Conservation (phyloP, 208 protist species). For the Leishmania major region DNA sequence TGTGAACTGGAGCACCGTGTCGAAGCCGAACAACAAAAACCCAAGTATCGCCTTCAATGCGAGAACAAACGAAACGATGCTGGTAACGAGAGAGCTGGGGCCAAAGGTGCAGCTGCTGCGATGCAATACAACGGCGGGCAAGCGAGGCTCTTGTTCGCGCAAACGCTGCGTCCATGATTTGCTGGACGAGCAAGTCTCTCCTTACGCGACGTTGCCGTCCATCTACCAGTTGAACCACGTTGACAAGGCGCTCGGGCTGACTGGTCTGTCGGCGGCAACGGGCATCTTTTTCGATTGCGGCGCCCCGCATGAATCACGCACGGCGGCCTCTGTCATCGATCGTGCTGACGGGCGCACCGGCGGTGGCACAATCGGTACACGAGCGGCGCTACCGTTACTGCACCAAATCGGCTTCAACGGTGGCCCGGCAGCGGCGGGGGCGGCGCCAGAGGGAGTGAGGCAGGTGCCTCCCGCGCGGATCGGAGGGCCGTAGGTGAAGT, state of each 20-base stretch:
- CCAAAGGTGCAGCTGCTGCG: not conserved
- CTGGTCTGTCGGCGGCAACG: not conserved
- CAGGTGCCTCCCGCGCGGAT: not conserved
- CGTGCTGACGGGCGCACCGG: slow-evolving; percentile 29
- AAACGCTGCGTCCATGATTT: not conserved
- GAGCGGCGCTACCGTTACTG: not conserved
- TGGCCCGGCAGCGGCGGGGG: not conserved
- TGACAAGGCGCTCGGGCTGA: not conserved
- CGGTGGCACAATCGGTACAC: slow-evolving; percentile 17
- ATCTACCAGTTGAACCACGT: not conserved
- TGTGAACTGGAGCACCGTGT: not conserved
- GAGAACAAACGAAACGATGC: not conserved
- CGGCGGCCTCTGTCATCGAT: slow-evolving; percentile 30
- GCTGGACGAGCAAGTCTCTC: not conserved
- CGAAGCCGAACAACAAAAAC: not conserved
- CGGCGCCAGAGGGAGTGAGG: not conserved
- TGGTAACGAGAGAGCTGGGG: not conserved
- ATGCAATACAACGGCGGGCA: not conserved
- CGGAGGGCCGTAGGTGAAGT: not conserved
- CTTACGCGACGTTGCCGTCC: no score
- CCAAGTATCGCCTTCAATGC: not conserved
- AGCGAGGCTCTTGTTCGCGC: not conserved
- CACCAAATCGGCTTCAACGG: slow-evolving; percentile 30
- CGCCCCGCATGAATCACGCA: not conserved
- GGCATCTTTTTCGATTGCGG: not conserved